phyloP scores from a whole-genome alignment of 331 rosid species.

The Rhamnella rubrinervis region DNA sequence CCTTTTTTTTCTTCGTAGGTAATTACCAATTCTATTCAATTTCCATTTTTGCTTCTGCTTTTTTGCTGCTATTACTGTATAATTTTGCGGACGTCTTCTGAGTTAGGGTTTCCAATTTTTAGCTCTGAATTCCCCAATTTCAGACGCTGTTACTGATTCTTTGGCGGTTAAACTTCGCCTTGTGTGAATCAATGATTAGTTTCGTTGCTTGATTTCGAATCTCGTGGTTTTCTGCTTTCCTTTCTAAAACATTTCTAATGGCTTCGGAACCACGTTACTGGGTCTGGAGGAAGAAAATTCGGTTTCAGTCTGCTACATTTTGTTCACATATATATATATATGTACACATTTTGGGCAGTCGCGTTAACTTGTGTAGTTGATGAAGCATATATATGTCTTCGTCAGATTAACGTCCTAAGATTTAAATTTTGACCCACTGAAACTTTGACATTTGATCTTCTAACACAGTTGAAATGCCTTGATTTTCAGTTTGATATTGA shows the following conservation, averaged over 20 bases:
- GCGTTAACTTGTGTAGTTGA: not conserved
- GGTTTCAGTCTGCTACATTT: conserved; percentile 6
- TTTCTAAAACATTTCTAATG: not conserved
- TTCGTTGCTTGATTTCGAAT: not conserved
- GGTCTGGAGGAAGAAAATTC: not conserved
- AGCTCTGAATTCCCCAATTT: not conserved
- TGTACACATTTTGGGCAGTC: not conserved
- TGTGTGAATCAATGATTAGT: not conserved
- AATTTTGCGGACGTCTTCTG: not conserved
- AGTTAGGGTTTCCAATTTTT: conserved; percentile 13
- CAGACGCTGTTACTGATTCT: not conserved
- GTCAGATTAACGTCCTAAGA: not conserved
- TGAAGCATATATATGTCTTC: too few species aligned
- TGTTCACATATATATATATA: not conserved
- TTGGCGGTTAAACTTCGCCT: conserved; percentile 2
- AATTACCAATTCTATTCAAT: conserved; percentile 5
- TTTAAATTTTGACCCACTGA: not conserved
- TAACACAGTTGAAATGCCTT: not conserved
- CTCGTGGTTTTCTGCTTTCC: not conserved
- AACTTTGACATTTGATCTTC: not conserved
- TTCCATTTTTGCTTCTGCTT: not conserved
- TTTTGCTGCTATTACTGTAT: not conserved
- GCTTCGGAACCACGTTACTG: too few species aligned
- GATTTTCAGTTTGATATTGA: not conserved
- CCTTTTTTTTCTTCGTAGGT: conserved; percentile 1